Evolutionary conservation across 1,284 basidiomycete genomes (phyloP).

Genomic region (Schizophyllum amplum): DNA sequence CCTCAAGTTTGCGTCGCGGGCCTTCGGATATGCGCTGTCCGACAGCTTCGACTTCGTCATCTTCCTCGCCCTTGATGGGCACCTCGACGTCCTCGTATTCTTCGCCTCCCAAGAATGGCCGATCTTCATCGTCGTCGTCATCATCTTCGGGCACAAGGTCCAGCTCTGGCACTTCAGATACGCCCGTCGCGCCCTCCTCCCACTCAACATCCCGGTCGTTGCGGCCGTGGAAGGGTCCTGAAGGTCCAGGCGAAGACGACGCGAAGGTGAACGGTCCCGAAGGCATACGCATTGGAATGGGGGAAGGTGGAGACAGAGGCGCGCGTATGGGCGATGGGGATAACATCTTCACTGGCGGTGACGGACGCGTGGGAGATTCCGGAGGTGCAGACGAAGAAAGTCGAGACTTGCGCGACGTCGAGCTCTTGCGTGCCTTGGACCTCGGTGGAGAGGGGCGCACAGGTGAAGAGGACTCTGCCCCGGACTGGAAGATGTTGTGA

Average conservation of each 20-base stretch:
- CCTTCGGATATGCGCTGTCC: constrained; percentile 30
- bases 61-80: constrained; percentile 16
- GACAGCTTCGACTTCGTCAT: constrained; percentile 13
- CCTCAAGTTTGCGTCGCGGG: constrained; percentile 10
- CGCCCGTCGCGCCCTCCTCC: background rate
- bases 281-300: constrained; percentile 1
- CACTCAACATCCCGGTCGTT: background rate
- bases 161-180: background rate
- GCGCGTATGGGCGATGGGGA: constrained; percentile 28
- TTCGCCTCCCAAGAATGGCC: constrained; percentile 11
- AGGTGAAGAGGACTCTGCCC: constrained; percentile 72
- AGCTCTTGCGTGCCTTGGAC: constrained; percentile 39
- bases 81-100: constrained; percentile 22
- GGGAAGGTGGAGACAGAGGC: constrained; percentile 1
- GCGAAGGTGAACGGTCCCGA: background rate
- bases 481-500: constrained; percentile 78
- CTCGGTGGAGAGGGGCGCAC: constrained; percentile 49
- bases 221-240: background rate
- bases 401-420: constrained; percentile 31
- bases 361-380: constrained; percentile 20
- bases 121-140: constrained; percentile 18
- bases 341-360: constrained; percentile 26
- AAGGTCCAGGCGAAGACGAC: background rate
- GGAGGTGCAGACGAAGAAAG: constrained; percentile 63
- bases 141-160: constrained; percentile 9